Conservation (phyloP, 129 eudicot genomes). For the Pulicaria dysenterica region DNA sequence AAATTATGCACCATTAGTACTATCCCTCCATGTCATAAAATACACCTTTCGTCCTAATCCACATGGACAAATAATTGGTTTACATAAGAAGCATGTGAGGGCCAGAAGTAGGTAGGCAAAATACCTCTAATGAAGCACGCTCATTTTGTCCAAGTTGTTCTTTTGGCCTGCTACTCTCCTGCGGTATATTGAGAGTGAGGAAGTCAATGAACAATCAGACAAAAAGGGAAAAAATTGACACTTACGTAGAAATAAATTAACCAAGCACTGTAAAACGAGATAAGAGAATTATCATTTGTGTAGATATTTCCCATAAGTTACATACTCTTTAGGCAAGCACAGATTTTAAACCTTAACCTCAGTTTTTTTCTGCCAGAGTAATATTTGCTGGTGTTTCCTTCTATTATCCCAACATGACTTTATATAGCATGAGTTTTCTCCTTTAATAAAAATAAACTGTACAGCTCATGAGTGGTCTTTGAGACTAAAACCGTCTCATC, state of each 20-base stretch:
- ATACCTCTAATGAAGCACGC: conserved; percentile 52
- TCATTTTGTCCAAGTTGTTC: conserved; percentile 50
- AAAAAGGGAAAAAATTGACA: conserved; percentile 9
- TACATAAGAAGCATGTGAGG: not conserved
- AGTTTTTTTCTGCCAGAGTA: too few species aligned
- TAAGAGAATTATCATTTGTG: conserved; percentile 2
- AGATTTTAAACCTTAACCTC: too few species aligned
- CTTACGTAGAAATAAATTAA: not conserved
- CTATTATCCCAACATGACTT: too few species aligned
- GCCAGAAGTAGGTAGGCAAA: not conserved
- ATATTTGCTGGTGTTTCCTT: too few species aligned
- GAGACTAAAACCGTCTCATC: too few species aligned
- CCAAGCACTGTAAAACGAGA: not conserved
- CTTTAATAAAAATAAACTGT: too few species aligned
- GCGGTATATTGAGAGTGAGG: conserved; percentile 26
- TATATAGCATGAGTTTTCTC: too few species aligned
- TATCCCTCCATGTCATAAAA: not conserved
- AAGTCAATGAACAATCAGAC: conserved; percentile 7
- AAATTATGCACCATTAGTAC: too few species aligned
- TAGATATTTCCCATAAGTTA: not conserved
- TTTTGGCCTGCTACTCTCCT: conserved; percentile 52
- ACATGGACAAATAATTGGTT: conserved; percentile 2
- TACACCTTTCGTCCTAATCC: not conserved
- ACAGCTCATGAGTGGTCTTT: too few species aligned
- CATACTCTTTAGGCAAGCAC: conserved; percentile 18